Conservation (phyloP, 345 rosid genomes). For the Nephelium lappaceum region DNA sequence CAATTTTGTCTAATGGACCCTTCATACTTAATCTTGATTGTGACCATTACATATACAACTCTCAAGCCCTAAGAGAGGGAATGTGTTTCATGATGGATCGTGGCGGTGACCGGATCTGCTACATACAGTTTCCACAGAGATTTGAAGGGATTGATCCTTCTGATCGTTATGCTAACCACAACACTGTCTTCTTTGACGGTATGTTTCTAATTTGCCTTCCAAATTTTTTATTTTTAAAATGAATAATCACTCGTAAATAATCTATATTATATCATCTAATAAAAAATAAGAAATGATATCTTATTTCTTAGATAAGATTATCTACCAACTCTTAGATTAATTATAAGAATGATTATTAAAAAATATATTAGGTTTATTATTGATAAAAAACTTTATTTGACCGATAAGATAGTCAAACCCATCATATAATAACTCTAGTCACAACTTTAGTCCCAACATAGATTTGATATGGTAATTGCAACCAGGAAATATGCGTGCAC, state of each 20-base stretch:
- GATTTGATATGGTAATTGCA: neutral
- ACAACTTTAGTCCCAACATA: too few species aligned
- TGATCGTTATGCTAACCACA: conserved; percentile 90
- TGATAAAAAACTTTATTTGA: too few species aligned
- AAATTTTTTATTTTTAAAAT: neutral
- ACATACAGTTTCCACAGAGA: conserved; percentile 90
- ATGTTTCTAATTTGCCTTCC: neutral
- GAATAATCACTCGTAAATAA: too few species aligned
- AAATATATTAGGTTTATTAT: too few species aligned
- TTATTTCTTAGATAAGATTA: too few species aligned
- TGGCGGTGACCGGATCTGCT: conserved; percentile 88
- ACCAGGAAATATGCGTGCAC: conserved; percentile 91
- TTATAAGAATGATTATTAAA: too few species aligned
- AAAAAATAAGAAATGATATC: too few species aligned
- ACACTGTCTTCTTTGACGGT: conserved; percentile 90
- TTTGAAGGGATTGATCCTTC: conserved; percentile 98
- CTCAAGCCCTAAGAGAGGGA: conserved; percentile 76
- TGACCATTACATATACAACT: conserved; percentile 85
- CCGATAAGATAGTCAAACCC: too few species aligned
- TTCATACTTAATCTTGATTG: conserved; percentile 87
- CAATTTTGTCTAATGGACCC: conserved; percentile 80
- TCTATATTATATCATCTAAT: too few species aligned
- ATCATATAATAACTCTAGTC: too few species aligned
- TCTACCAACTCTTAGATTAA: too few species aligned
- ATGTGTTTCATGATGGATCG: conserved; percentile 99